Evolutionary conservation across 2,329 filamentous ascomycete genomes (phyloP), one percentile per base, ranked within the genome.

Genomic region (Juglanconis oblonga): DNA sequence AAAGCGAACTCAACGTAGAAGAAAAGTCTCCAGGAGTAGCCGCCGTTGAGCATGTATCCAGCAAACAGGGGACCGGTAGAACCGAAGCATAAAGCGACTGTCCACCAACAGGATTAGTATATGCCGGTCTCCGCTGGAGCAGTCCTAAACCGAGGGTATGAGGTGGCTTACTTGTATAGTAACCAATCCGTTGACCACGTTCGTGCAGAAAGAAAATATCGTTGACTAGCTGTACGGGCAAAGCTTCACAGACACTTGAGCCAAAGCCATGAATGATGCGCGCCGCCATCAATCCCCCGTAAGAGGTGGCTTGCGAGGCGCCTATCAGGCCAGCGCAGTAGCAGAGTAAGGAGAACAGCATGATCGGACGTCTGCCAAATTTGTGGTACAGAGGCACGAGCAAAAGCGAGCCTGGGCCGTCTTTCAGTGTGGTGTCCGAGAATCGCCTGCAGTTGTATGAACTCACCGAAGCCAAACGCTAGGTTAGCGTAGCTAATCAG

Each of bases 1-100:
- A 87, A 86, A 3, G 82, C 84, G 52, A 83, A 77, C 62, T 81
- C 78, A 57, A 86, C 83, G 67, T 85, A 86, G 74, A 86, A 87
- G 73, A 82, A 87, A 0, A 86, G 77, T 14, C 80, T 75, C 83
- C 83, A 87, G 6, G 82, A 84, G 66, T 83, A 80, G 9, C 81
- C 80, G 1, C 77, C 82, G 0, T 79, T 77, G 6, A 87, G 78
- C 83, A 87, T 86, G 68, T 86, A 86, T 11, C 83, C 82, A 1
- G 84, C 82, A 52, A 82, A 85, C 1, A 87, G 72, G 0, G 84
- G 82, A 1, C 82, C 82, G 0, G 81, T 81, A 0, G 81, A 73
- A 4, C 82, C 83, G 10, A 84, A 75, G 65, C 82, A 85, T 47
- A 86, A 77, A 53, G 78, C 80, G 31, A 85, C 78, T 77, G 64